These are phyloP conservation scores for Umbelopsis vinacea DNA, from an alignment of 192 early-diverging fungal species.

Conservation along the genomic window DNA sequence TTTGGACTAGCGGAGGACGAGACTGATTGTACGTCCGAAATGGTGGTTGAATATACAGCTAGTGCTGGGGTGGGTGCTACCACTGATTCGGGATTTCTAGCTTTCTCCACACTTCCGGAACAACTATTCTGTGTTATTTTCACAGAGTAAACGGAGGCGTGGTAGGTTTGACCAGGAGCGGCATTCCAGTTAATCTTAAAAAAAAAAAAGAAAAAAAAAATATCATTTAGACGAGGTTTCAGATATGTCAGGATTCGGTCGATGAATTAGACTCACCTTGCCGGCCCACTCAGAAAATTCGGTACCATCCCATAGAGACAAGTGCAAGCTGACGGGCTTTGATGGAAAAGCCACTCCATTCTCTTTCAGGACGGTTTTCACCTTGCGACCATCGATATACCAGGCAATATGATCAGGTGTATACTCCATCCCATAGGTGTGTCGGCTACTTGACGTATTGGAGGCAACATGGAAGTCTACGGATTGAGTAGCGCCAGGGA, in stretches of 20 bases:
- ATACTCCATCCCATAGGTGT: conserved; percentile 65
- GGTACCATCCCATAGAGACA: conserved; percentile 24
- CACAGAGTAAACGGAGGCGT: background rate
- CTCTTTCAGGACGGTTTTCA: conserved; percentile 50
- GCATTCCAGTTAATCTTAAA: too few relatives aligned
- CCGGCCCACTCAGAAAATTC: conserved; percentile 10
- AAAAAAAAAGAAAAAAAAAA: too few relatives aligned
- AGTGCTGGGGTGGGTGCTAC: too few relatives aligned
- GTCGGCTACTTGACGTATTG: conserved; percentile 51
- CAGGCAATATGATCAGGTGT: conserved; percentile 57
- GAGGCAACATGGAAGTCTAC: conserved; percentile 44
- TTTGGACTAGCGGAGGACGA: too few relatives aligned
- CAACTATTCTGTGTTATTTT: too few relatives aligned
- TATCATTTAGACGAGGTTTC: too few relatives aligned
- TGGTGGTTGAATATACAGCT: too few relatives aligned
- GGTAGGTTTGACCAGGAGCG: background rate
- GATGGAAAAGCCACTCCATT: conserved; percentile 23
- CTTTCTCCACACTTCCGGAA: too few relatives aligned
- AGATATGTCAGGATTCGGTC: background rate
- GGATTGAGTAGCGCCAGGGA: conserved; percentile 36
- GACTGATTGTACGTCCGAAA: too few relatives aligned
- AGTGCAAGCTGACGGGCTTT: conserved; percentile 6
- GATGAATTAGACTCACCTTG: background rate
- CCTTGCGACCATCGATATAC: conserved; percentile 54
- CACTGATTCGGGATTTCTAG: too few relatives aligned